phyloP scores from a whole-genome alignment of 768 basidiomycete species.

The Panellus pusillus region DNA sequence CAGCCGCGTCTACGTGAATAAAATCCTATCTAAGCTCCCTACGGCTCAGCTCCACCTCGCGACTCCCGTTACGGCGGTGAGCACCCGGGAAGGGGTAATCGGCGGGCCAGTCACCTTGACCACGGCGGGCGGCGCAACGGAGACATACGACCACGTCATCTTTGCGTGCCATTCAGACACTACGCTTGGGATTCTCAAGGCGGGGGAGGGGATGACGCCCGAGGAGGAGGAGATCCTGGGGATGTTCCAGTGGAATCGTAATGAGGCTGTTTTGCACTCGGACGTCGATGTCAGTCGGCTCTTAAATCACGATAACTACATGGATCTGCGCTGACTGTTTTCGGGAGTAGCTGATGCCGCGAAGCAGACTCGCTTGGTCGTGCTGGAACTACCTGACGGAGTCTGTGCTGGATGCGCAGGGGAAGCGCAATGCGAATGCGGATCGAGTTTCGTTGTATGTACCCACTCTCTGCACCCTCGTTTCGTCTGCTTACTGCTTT shows the following conservation, averaged over 20 bases:
- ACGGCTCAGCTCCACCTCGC: slow-evolving; percentile 55
- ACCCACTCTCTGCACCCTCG: not conserved
- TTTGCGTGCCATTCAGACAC: slow-evolving; percentile 74
- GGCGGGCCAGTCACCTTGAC: slow-evolving; percentile 38
- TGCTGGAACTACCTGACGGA: slow-evolving; percentile 80
- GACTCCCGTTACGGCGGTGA: slow-evolving; percentile 52
- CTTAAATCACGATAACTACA: too few relatives aligned
- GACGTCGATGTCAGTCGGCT: slow-evolving; percentile 50
- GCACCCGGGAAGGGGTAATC: slow-evolving; percentile 23
- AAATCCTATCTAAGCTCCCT: slow-evolving; percentile 58
- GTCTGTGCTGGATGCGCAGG: slow-evolving; percentile 37
- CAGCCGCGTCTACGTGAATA: slow-evolving; percentile 67
- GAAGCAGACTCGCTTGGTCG: slow-evolving; percentile 60
- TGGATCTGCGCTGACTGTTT: not conserved
- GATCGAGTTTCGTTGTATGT: slow-evolving; percentile 65
- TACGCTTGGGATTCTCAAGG: slow-evolving; percentile 49
- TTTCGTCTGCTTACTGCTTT: slow-evolving; percentile 2
- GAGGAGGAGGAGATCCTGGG: slow-evolving; percentile 58
- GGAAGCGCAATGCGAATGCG: slow-evolving; percentile 44
- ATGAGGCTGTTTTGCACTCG: slow-evolving; percentile 66
- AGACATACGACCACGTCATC: slow-evolving; percentile 68
- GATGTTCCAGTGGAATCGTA: slow-evolving; percentile 65
- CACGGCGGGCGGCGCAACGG: slow-evolving; percentile 44
- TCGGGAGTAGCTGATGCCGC: slow-evolving; percentile 62
- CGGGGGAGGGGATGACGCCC: slow-evolving; percentile 48